phyloP scores from a whole-genome alignment of 345 rosid species.

The Brassica cretica region DNA sequence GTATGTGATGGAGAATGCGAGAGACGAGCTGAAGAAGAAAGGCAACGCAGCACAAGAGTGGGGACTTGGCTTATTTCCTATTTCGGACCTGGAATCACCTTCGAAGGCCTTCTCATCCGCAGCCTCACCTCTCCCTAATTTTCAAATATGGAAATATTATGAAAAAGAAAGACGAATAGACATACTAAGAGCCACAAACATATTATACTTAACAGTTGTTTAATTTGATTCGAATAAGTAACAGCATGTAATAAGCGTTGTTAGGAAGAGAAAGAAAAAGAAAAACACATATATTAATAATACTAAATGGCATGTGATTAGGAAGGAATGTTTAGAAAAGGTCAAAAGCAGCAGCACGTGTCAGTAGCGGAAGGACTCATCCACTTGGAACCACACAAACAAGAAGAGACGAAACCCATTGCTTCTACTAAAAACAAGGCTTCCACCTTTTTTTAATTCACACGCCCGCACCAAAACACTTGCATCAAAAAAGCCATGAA shows the following conservation, averaged over 20 bases:
- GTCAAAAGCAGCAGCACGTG: constrained; percentile 38
- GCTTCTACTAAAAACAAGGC: constrained; percentile 41
- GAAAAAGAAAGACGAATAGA: too few relatives aligned
- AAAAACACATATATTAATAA: background rate
- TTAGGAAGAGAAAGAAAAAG: too few relatives aligned
- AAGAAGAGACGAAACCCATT: constrained; percentile 33
- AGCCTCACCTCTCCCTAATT: constrained; percentile 26
- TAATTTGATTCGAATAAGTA: too few relatives aligned
- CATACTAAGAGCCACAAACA: too few relatives aligned
- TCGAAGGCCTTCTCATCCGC: too few relatives aligned
- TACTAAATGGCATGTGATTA: constrained; percentile 14
- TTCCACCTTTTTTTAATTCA: constrained; percentile 24
- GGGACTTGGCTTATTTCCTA: constrained; percentile 72
- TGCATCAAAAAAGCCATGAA: constrained; percentile 11
- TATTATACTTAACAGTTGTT: too few relatives aligned
- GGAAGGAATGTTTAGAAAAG: constrained; percentile 26
- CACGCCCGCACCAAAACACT: constrained; percentile 17
- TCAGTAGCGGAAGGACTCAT: constrained; percentile 2
- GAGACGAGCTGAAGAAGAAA: constrained; percentile 64
- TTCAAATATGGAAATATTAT: too few relatives aligned
- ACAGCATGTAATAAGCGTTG: too few relatives aligned
- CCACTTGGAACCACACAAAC: constrained; percentile 38
- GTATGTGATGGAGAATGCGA: constrained; percentile 88
- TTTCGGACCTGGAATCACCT: constrained; percentile 89
- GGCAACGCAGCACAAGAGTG: constrained; percentile 59